Base-by-base conservation (phyloP, 108 stramenopile species). In the Mayamaea pseudoterrestris region DNA sequence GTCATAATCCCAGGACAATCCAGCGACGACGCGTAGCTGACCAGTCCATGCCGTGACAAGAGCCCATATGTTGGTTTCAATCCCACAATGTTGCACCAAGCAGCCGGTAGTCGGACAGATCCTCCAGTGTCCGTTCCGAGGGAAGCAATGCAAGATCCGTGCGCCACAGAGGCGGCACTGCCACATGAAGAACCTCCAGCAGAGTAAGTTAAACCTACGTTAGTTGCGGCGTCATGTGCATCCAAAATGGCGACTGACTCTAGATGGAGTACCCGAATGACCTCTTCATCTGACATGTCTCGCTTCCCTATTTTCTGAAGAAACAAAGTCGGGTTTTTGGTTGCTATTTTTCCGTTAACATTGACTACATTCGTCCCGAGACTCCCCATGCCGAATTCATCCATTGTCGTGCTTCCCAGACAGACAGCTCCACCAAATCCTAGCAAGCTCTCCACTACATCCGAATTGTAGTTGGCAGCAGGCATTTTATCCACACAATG, bases 61-160 rank as follows among this genome's bases (percentile, higher is more conserved):
- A 60, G 50, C 18, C 98, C 98, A 47, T 96, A 97, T 20, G 89
- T 62, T 16, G 98, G 98, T 72, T 99, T 99, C 51, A 97, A 69
- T 8, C 98, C 98, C 9, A 94, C 82, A 7, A 93, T 65, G 5
- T 80, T 83, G 57, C 93, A 94, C 74, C 88, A 95, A 21, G 96
- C 90, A 3, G 95, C 88, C 9, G 98, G 98, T 26, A 93, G 66
- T 1, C 98, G 90, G 5, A 99, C 65, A 9, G 89, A 92, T 31
- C 98, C 98, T 22, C 98, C 98, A 6, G 96, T 98, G 68, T 99
- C 98, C 24, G 89, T 83, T 20, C 96, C 98, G 11, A 99, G 57
- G 0, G 96, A 90, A 0, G 85, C 53, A 12, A 93, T 52, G 26
- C 70, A 68, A 1, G 80, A 70, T 11, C 92, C 93, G 21, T 86